Evolutionary conservation across 768 basidiomycete species (phyloP).

Genomic region (Sistotremastrum suecicum): DNA sequence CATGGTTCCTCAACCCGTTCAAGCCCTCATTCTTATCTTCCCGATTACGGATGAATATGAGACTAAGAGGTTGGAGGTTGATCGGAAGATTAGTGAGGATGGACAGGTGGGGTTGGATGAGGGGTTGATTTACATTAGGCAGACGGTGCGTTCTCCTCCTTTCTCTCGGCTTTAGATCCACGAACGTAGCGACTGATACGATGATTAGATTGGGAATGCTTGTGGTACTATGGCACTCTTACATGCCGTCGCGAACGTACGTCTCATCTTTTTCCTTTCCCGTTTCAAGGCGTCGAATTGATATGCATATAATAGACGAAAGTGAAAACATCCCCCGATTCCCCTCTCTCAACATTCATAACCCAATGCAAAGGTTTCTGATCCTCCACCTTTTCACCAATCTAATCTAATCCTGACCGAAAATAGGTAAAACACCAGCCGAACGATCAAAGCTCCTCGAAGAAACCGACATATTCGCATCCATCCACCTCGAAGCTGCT

Average conservation of each 20-base stretch:
- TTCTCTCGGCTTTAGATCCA: neutral
- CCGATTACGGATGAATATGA: slow-evolving; percentile 45
- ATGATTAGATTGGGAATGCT: slow-evolving; percentile 56
- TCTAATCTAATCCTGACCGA: neutral
- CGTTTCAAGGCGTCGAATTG: neutral
- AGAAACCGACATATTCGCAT: slow-evolving; percentile 58
- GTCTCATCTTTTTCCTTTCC: slow-evolving; percentile 11
- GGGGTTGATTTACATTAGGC: slow-evolving; percentile 77
- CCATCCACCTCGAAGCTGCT: slow-evolving; percentile 64
- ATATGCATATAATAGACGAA: slow-evolving; percentile 29
- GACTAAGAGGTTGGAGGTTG: slow-evolving; percentile 42
- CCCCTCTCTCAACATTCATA: slow-evolving; percentile 55
- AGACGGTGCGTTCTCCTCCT: slow-evolving; percentile 42
- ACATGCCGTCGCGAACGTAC: slow-evolving; percentile 71
- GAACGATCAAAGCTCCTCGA: slow-evolving; percentile 68
- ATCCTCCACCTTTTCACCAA: neutral
- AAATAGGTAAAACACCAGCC: slow-evolving; percentile 46
- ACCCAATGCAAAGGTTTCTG: slow-evolving; percentile 40
- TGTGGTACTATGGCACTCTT: slow-evolving; percentile 83
- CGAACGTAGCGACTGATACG: neutral
- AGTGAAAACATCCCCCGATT: slow-evolving; percentile 38
- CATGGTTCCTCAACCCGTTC: slow-evolving; percentile 59
- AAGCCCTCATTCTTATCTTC: slow-evolving; percentile 79
- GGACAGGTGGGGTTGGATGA: slow-evolving; percentile 39
- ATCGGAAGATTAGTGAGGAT: slow-evolving; percentile 33